These are phyloP conservation scores for Agaricus blazei DNA, from an alignment of 768 basidiomycete species.

Conservation along the genomic window DNA sequence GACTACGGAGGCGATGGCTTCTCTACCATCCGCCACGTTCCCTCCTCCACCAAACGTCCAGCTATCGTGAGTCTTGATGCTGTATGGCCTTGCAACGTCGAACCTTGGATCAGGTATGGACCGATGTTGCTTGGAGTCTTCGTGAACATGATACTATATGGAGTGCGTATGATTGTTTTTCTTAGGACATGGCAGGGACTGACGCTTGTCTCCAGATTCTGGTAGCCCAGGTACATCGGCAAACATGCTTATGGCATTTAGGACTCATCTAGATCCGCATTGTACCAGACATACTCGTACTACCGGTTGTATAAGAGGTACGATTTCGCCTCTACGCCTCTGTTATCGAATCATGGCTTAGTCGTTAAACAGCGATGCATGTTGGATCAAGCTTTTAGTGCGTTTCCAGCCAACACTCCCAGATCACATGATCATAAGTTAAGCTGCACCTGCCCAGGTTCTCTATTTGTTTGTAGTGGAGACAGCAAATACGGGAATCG, in stretches of 20 bases:
- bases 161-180: conserved; percentile 23
- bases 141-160: conserved; percentile 41
- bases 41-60: conserved; percentile 23
- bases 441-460: conserved; percentile 22
- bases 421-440: neutral
- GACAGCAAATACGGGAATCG: conserved; percentile 37
- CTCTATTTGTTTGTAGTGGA: conserved; percentile 37
- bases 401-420: conserved; percentile 2
- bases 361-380: conserved; percentile 28
- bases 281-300: conserved; percentile 28
- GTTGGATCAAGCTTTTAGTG: conserved; percentile 37
- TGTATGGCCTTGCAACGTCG: neutral
- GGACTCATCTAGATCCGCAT: neutral
- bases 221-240: conserved; percentile 27
- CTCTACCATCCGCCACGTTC: neutral
- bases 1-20: neutral
- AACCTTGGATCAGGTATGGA: conserved; percentile 29
- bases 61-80: conserved; percentile 21
- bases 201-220: conserved; percentile 21
- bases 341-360: neutral
- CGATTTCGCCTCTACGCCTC: neutral
- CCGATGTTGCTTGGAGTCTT: conserved; percentile 40
- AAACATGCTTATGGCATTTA: neutral
- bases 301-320: conserved; percentile 36
- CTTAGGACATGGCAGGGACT: neutral